These are phyloP conservation scores for Cladosporium colombiae DNA, from an alignment of 2,329 filamentous ascomycete genomes.

Conservation along the genomic window DNA sequence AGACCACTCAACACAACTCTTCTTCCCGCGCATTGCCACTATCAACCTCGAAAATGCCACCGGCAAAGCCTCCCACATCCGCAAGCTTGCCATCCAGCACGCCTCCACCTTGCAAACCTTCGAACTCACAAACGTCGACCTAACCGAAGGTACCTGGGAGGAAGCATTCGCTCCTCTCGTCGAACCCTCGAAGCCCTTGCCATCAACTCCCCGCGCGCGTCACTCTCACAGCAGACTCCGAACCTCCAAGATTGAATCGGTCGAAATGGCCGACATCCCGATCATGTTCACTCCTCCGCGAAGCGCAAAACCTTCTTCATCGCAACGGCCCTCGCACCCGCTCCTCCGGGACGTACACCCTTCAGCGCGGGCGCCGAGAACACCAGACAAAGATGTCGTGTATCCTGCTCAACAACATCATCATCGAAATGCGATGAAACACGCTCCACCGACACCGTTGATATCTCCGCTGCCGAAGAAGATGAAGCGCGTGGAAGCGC, in stretches of 20 bases:
- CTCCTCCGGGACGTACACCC: not conserved
- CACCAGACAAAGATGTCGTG: not conserved
- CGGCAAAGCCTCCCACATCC: constrained; percentile 71
- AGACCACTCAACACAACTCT: constrained; percentile 47
- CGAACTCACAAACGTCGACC: constrained; percentile 73
- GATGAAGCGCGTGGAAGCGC: not conserved
- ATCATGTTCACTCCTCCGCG: constrained; percentile 36
- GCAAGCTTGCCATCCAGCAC: constrained; percentile 67
- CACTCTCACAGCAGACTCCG: not conserved
- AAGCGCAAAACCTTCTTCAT: not conserved
- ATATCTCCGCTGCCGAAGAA: constrained; percentile 1
- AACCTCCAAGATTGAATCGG: not conserved
- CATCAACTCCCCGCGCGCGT: not conserved
- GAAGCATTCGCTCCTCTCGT: constrained; percentile 75
- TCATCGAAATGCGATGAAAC: not conserved
- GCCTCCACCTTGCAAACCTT: constrained; percentile 70
- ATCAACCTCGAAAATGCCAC: constrained; percentile 72
- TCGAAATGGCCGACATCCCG: constrained; percentile 32
- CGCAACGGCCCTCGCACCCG: not conserved
- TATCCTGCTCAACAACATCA: not conserved
- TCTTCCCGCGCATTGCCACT: constrained; percentile 67
- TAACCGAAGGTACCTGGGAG: constrained; percentile 76
- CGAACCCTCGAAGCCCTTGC: not conserved
- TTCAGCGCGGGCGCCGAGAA: not conserved
- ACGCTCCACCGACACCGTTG: not conserved